phyloP scores from a whole-genome alignment of 805 yeast species.

The Wickerhamomyces alni region DNA sequence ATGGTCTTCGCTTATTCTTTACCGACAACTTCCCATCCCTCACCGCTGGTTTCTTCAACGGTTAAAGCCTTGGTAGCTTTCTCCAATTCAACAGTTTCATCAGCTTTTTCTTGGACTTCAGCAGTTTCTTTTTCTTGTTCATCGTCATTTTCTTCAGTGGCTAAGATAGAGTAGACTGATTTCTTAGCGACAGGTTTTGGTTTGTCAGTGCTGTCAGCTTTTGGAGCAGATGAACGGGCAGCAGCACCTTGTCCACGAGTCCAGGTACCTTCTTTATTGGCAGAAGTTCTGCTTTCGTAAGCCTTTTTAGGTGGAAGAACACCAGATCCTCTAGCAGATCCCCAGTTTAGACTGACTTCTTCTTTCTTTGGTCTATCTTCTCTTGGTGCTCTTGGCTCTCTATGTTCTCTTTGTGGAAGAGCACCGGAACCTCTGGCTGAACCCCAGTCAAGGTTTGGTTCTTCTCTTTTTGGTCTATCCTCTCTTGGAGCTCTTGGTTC shows the following conservation, averaged over 20 bases:
- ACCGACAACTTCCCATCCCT: conserved; percentile 41
- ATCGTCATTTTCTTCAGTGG: conserved; percentile 47
- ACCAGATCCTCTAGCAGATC: conserved; percentile 34
- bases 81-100: conserved; percentile 28
- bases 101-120: no score
- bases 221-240: conserved; percentile 10
- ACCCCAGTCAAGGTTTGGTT: conserved; percentile 43
- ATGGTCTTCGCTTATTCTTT: no score
- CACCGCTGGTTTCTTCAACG: conserved; percentile 30
- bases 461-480: conserved; percentile 25
- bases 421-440: conserved; percentile 33
- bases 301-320: conserved; percentile 23
- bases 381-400: conserved; percentile 13
- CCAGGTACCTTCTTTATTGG: conserved; percentile 20
- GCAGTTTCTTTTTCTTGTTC: conserved; percentile 27
- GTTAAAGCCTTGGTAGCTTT: conserved; percentile 35
- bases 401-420: conserved; percentile 23
- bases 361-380: conserved; percentile 21
- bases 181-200: conserved; percentile 30
- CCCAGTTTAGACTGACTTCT: conserved; percentile 44
- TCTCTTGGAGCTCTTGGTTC: conserved; percentile 10
- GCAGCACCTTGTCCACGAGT: conserved; percentile 22
- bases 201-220: conserved; percentile 9
- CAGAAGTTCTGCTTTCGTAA: no score
- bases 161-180: conserved; percentile 45